These are phyloP conservation scores for Aspergillus tanneri DNA, from an alignment of 2,329 filamentous ascomycete species.

Conservation along the genomic window DNA sequence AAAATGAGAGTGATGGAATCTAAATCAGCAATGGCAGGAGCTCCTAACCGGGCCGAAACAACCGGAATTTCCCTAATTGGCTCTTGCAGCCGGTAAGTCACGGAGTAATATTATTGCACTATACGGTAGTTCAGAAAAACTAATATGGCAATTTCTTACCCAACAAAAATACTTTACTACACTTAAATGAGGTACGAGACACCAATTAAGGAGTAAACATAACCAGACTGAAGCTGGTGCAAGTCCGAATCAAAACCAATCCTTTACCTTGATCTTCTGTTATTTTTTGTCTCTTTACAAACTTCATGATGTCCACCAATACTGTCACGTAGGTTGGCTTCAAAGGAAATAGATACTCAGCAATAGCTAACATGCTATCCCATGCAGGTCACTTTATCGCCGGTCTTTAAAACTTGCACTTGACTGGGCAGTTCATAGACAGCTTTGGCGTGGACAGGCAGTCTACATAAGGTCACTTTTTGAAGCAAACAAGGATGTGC, in stretches of 20 bases:
- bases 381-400: slow-evolving; percentile 71
- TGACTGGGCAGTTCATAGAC: slow-evolving; percentile 91
- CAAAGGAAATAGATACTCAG: slow-evolving; percentile 7
- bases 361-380: slow-evolving; percentile 27
- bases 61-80: slow-evolving; percentile 28
- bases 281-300: neutral
- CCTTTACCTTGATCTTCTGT: no score
- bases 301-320: slow-evolving; percentile 36
- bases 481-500: slow-evolving; percentile 84
- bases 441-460: slow-evolving; percentile 93
- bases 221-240: no score
- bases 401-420: slow-evolving; percentile 89
- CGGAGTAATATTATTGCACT: slow-evolving; percentile 39
- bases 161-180: neutral
- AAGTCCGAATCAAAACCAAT: no score
- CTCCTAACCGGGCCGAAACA: slow-evolving; percentile 28
- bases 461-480: slow-evolving; percentile 94
- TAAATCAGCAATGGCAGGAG: no score
- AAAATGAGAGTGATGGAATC: no score
- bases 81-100: slow-evolving; percentile 25
- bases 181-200: neutral
- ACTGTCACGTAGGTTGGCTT: slow-evolving; percentile 38
- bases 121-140: slow-evolving; percentile 20
- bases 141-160: slow-evolving; percentile 24
- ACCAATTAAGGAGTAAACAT: no score